These are phyloP conservation scores for Xylariaceae sp. DNA, from an alignment of 2,329 filamentous ascomycete genomes.

Conservation along the genomic window DNA sequence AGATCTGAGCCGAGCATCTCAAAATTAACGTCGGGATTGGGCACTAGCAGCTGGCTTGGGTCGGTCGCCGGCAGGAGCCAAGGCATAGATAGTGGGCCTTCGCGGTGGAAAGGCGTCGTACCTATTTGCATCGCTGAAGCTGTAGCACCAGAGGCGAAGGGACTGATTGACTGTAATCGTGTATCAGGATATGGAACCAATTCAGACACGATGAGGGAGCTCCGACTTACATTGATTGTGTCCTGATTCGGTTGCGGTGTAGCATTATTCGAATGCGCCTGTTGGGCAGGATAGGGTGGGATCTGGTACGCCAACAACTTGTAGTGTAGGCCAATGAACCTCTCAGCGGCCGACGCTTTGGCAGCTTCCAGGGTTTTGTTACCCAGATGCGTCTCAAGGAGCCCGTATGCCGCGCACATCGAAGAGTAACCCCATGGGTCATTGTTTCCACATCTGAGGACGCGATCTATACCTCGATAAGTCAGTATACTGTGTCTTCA, in stretches of 20 bases:
- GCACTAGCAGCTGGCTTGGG: constrained; percentile 29
- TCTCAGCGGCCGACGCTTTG: constrained; percentile 55
- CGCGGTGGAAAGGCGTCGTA: constrained; percentile 18
- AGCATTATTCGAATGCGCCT: constrained; percentile 16
- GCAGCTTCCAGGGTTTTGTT: constrained; percentile 53
- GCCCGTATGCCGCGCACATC: constrained; percentile 56
- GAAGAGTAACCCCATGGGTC: constrained; percentile 62
- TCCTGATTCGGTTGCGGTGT: constrained; percentile 19
- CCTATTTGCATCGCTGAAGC: constrained; percentile 17
- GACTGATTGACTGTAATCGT: constrained; percentile 34
- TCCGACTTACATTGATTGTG: constrained; percentile 26
- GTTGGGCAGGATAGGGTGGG: constrained; percentile 32
- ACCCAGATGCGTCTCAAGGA: constrained; percentile 56
- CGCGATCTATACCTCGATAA: constrained; percentile 35
- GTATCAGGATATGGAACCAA: constrained; percentile 21
- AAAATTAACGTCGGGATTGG: constrained; percentile 50
- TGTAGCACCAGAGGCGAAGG: constrained; percentile 32
- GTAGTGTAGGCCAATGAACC: constrained; percentile 56
- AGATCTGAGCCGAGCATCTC: constrained; percentile 50
- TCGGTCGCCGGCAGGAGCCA: constrained; percentile 28
- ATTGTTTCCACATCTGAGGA: constrained; percentile 58
- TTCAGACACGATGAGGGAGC: background rate
- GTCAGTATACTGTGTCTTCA: too few relatives aligned
- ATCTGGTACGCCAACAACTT: constrained; percentile 53
- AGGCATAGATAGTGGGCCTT: constrained; percentile 26